Evolutionary conservation across 306 rosid genomes (phyloP).

Genomic region (Clitoria ternatea): DNA sequence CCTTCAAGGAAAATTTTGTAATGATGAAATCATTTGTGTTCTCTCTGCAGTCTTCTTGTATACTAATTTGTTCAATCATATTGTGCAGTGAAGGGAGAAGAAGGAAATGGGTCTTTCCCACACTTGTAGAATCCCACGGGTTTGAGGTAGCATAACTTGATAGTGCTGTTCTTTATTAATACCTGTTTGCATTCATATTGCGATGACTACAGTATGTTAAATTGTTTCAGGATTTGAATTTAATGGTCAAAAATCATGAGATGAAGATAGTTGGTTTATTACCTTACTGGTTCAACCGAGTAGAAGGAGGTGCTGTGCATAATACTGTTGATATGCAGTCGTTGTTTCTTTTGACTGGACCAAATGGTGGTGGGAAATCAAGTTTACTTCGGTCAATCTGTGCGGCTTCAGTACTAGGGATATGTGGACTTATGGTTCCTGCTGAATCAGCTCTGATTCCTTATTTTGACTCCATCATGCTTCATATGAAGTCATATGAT

Average conservation of each 20-base stretch:
- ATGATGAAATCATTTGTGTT: background rate
- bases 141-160: slow-evolving; percentile 48
- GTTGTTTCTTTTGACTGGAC: slow-evolving; percentile 89
- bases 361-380: slow-evolving; percentile 98
- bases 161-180: background rate
- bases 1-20: slow-evolving; percentile 3
- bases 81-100: slow-evolving; percentile 91
- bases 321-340: slow-evolving; percentile 87
- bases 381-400: slow-evolving; percentile 90
- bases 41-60: slow-evolving; percentile 9
- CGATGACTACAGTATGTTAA: slow-evolving; percentile 17
- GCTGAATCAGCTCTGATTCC: slow-evolving; percentile 86
- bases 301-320: slow-evolving; percentile 78
- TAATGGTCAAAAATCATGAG: slow-evolving; percentile 32
- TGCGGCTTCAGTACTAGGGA: slow-evolving; percentile 90
- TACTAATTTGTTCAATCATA: slow-evolving; percentile 28
- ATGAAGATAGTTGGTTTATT: slow-evolving; percentile 76
- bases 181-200: background rate
- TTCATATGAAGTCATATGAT: slow-evolving; percentile 96
- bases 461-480: slow-evolving; percentile 77
- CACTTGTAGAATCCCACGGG: slow-evolving; percentile 43
- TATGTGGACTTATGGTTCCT: slow-evolving; percentile 92
- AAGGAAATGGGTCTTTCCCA: slow-evolving; percentile 89
- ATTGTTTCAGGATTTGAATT: slow-evolving; percentile 48
- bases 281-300: slow-evolving; percentile 84